Evolutionary conservation across 345 rosid species (phyloP).

Genomic region (Camelina neglecta): DNA sequence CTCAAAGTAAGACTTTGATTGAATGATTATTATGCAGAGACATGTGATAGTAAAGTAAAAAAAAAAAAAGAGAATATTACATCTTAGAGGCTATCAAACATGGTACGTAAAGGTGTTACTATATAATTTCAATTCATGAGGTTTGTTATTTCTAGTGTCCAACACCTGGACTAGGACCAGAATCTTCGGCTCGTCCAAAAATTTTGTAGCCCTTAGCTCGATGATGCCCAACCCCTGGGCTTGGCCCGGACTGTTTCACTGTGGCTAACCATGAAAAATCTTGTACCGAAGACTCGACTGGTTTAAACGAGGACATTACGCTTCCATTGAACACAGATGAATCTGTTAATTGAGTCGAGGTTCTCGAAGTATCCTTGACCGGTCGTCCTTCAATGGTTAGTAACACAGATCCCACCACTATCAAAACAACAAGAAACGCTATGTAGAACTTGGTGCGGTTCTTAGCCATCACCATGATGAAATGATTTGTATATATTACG

Average conservation of each 20-base stretch:
- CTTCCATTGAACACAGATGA: constrained; percentile 31
- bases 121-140: not conserved
- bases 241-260: constrained; percentile 40
- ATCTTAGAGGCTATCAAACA: constrained; percentile 16
- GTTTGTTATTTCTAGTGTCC: constrained; percentile 20
- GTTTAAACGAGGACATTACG: constrained; percentile 30
- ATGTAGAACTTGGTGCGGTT: constrained; percentile 10
- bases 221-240: constrained; percentile 44
- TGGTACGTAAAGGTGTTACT: not conserved
- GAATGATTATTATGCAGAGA: not conserved
- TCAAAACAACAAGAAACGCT: constrained; percentile 18
- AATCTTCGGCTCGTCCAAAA: not conserved
- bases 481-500: constrained; percentile 6
- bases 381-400: constrained; percentile 43
- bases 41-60: not conserved
- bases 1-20: not conserved
- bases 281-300: constrained; percentile 7
- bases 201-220: constrained; percentile 29
- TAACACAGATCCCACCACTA: constrained; percentile 29
- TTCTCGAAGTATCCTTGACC: constrained; percentile 24
- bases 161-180: constrained; percentile 36
- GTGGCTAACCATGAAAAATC: constrained; percentile 33
- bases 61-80: constrained; percentile 1
- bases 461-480: constrained; percentile 38
- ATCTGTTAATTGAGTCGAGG: constrained; percentile 14